Evolutionary conservation across 2,329 filamentous ascomycete genomes (phyloP).

Genomic region (Ophiostoma populinum): DNA sequence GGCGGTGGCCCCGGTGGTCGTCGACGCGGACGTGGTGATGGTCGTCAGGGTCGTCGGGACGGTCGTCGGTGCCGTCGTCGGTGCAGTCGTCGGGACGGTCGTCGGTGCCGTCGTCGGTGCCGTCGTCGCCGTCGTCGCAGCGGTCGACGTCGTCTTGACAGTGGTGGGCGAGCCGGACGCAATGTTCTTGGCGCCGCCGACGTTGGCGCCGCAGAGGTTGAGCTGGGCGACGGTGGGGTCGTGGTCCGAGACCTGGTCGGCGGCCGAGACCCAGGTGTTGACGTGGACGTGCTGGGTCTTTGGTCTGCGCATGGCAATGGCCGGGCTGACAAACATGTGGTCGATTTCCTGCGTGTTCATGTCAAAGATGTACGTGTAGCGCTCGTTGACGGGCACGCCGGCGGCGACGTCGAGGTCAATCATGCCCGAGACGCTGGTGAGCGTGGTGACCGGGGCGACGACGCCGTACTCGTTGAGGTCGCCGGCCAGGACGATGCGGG

Average conservation of each 20-base stretch:
- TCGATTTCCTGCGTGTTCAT: conserved; percentile 54
- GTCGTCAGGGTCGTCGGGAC: conserved; percentile 2
- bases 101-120: neutral
- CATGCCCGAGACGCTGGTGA: conserved; percentile 35
- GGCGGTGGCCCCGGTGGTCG: conserved; percentile 1
- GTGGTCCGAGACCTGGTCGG: conserved; percentile 46
- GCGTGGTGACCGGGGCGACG: conserved; percentile 38
- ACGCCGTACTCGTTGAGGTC: conserved; percentile 61
- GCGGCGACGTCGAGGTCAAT: conserved; percentile 44
- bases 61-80: neutral
- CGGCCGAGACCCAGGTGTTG: conserved; percentile 46
- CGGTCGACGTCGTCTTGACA: too few relatives aligned
- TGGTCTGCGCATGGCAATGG: conserved; percentile 21
- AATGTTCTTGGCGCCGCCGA: too few relatives aligned
- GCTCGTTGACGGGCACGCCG: conserved; percentile 33
- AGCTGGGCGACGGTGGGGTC: conserved; percentile 49
- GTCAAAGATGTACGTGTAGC: conserved; percentile 56
- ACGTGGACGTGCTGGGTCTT: conserved; percentile 52
- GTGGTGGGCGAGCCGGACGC: too few relatives aligned
- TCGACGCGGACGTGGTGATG: conserved; percentile 1
- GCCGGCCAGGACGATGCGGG: conserved; percentile 42
- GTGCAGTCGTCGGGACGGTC: neutral
- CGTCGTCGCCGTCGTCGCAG: too few relatives aligned
- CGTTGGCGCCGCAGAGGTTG: conserved; percentile 31
- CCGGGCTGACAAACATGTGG: conserved; percentile 48